These are phyloP conservation scores for Obelidium mucronatum DNA, from an alignment of 192 early-diverging fungal species.

Conservation along the genomic window DNA sequence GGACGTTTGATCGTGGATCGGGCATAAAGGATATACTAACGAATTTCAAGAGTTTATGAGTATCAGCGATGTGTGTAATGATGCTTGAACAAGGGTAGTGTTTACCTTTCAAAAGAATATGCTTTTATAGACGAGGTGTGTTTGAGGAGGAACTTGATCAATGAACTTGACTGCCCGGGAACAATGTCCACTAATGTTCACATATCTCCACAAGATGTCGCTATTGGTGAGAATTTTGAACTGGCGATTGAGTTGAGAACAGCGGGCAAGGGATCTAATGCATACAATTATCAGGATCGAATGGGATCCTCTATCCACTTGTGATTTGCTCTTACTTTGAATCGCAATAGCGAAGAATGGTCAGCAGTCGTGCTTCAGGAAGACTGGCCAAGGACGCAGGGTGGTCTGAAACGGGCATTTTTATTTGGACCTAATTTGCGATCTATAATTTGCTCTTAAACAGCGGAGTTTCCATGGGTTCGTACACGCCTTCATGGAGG, in stretches of 20 bases:
- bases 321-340: not conserved
- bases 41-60: too few relatives aligned
- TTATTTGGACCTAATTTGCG: too few relatives aligned
- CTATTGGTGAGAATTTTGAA: not conserved
- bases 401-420: too few relatives aligned
- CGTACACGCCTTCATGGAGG: slow-evolving; percentile 34
- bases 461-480: slow-evolving; percentile 32
- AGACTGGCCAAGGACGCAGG: too few relatives aligned
- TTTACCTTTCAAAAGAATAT: slow-evolving; percentile 13
- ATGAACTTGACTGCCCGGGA: not conserved
- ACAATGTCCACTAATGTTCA: not conserved
- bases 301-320: too few relatives aligned
- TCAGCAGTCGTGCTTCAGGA: not conserved
- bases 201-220: slow-evolving; percentile 7
- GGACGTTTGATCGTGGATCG: not conserved
- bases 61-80: not conserved
- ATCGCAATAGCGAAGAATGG: slow-evolving; percentile 11
- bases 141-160: slow-evolving; percentile 1
- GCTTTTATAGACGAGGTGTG: not conserved
- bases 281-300: not conserved
- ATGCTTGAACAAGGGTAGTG: too few relatives aligned
- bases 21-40: not conserved
- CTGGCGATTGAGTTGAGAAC: not conserved
- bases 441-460: slow-evolving; percentile 1
- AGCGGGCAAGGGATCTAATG: not conserved